These are phyloP conservation scores for Colletotrichum tanaceti DNA, from an alignment of 2,329 filamentous ascomycete species.

Conservation along the genomic window DNA sequence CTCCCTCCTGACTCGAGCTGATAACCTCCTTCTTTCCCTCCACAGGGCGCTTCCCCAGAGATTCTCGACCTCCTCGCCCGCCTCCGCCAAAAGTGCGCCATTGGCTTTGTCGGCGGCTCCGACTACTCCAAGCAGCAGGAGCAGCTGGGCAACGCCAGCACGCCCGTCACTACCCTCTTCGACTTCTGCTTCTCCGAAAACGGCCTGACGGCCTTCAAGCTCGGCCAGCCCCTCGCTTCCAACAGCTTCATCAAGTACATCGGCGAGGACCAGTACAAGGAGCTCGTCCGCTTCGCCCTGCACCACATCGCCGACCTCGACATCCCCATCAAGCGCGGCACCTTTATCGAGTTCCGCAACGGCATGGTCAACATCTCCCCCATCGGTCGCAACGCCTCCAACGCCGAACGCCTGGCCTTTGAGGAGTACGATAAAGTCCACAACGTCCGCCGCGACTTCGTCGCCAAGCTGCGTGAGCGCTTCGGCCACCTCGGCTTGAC, in stretches of 20 bases:
- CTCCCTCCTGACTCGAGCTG: conserved; percentile 32
- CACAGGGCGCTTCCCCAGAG: conserved; percentile 76
- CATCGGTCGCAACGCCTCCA: conserved; percentile 86
- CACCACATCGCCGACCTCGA: conserved; percentile 88
- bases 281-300: conserved; percentile 79
- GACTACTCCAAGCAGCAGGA: conserved; percentile 96
- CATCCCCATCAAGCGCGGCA: conserved; percentile 84
- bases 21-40: conserved; percentile 31
- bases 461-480: conserved; percentile 79
- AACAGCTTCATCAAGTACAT: conserved; percentile 93
- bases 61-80: conserved; percentile 83
- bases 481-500: conserved; percentile 89
- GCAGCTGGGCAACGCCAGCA: conserved; percentile 78
- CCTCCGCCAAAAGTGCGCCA: conserved; percentile 87
- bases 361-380: conserved; percentile 91
- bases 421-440: conserved; percentile 83
- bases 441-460: conserved; percentile 80
- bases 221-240: conserved; percentile 79
- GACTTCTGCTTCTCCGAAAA: conserved; percentile 99
- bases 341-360: conserved; percentile 89
- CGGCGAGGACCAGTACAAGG: conserved; percentile 85
- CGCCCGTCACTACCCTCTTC: conserved; percentile 85
- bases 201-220: conserved; percentile 88
- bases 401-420: conserved; percentile 83
- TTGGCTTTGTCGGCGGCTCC: conserved; percentile 93